These are phyloP conservation scores for Komagataella phaffii DNA, from an alignment of 805 yeast genomes.

Conservation along the genomic window DNA sequence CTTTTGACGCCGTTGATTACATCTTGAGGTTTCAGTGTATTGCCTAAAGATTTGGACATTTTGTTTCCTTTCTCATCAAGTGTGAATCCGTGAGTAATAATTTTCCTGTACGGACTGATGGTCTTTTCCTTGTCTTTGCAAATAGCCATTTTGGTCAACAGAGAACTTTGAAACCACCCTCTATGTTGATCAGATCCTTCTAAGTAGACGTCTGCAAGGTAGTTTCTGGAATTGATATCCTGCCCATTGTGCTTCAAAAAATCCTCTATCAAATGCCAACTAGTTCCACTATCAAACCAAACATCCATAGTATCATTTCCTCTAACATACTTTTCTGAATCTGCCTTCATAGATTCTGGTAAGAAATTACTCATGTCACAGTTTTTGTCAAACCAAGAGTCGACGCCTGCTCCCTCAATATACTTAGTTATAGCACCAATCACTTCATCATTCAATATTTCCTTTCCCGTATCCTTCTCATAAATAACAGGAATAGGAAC, in stretches of 20 bases:
- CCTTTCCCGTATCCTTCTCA: conserved; percentile 43
- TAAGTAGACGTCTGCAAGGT: conserved; percentile 68
- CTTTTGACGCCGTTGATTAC: conserved; percentile 49
- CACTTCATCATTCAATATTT: conserved; percentile 42
- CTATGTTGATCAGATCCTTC: conserved; percentile 99
- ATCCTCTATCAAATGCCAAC: conserved; percentile 57
- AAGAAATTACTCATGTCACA: conserved; percentile 47
- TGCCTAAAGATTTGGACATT: conserved; percentile 92
- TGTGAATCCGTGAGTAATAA: conserved; percentile 90
- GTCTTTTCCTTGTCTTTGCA: conserved; percentile 1
- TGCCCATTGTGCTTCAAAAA: conserved; percentile 23
- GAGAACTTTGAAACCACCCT: conserved; percentile 97
- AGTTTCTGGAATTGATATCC: conserved; percentile 20
- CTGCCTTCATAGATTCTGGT: conserved; percentile 33
- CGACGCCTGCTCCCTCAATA: conserved; percentile 49
- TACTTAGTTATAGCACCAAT: conserved; percentile 43
- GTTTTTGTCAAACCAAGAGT: conserved; percentile 64
- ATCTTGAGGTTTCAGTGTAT: conserved; percentile 56
- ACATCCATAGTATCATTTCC: conserved; percentile 95
- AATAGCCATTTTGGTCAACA: conserved; percentile 58
- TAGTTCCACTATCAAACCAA: conserved; percentile 96
- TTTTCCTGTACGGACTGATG: conserved; percentile 48
- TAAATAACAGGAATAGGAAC: conserved; percentile 90
- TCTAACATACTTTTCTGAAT: conserved; percentile 34
- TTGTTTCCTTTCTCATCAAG: conserved; percentile 76